phyloP scores from a whole-genome alignment of 768 basidiomycete species.

The Grammothele lineata region DNA sequence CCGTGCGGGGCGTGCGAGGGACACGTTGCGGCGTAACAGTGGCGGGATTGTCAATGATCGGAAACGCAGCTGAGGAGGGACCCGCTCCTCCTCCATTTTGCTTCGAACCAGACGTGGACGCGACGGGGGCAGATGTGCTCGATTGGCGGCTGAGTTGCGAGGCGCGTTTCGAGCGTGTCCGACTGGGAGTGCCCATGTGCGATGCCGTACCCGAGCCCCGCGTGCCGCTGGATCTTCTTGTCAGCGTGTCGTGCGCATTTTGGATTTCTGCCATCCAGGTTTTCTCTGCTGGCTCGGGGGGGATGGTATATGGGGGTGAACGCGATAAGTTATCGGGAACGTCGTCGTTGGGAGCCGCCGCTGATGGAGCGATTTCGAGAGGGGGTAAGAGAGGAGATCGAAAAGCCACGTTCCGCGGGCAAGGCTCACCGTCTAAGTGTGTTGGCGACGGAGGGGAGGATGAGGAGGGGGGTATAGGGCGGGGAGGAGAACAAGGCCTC shows the following conservation, averaged over 20 bases:
- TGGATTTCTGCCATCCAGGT: slow-evolving; percentile 19
- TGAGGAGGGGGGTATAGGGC: slow-evolving; percentile 18
- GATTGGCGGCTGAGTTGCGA: slow-evolving; percentile 21
- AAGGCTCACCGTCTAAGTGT: slow-evolving; percentile 20
- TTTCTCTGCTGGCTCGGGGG: slow-evolving; percentile 9
- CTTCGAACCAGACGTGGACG: slow-evolving; percentile 11
- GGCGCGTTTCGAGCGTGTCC: slow-evolving; percentile 17
- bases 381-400: background rate
- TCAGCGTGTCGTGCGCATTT: slow-evolving; percentile 19
- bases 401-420: background rate
- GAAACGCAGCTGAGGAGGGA: slow-evolving; percentile 15
- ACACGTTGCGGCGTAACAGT: slow-evolving; percentile 1
- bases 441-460: slow-evolving; percentile 18
- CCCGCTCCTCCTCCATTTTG: slow-evolving; percentile 18
- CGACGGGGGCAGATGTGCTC: slow-evolving; percentile 5
- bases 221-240: slow-evolving; percentile 8
- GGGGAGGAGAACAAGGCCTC: slow-evolving; percentile 22
- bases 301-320: slow-evolving; percentile 4
- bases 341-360: slow-evolving; percentile 10
- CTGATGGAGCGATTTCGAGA: background rate
- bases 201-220: slow-evolving; percentile 12
- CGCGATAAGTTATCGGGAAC: slow-evolving; percentile 16
- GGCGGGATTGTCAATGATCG: slow-evolving; percentile 1
- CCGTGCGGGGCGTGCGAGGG: slow-evolving; percentile 17
- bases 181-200: slow-evolving; percentile 7